Percentiles rank a stretch among this genome's conserved stretches.
phyloP scores from a whole-genome alignment of 257 asterid species.

The Oldenlandia corymbosa region DNA sequence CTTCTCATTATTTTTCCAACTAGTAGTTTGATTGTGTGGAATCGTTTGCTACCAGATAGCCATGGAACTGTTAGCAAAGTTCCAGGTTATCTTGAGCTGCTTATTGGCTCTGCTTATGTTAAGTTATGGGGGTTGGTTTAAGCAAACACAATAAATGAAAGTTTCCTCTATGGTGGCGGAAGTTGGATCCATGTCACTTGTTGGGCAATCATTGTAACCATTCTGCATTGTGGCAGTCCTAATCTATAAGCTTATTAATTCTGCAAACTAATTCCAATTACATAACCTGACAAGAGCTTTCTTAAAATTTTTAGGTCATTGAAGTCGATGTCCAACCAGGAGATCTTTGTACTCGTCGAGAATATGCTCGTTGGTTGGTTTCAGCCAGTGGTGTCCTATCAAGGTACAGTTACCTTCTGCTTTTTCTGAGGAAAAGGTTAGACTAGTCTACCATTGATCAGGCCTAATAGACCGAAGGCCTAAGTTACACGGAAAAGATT shows the following conservation, averaged over 20 bases:
- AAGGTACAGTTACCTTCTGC: slow-evolving; percentile 43
- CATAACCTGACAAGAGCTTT: not conserved
- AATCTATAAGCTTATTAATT: not conserved
- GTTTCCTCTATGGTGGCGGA: not conserved
- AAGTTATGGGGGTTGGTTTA: not conserved
- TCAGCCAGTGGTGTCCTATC: slow-evolving; percentile 83
- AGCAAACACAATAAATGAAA: not conserved
- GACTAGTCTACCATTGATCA: not conserved
- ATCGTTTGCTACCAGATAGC: not conserved
- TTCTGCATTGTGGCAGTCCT: slow-evolving; percentile 8
- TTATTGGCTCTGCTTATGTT: not conserved
- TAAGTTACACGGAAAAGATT: too few species aligned
- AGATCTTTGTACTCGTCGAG: slow-evolving; percentile 94
- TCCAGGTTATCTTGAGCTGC: slow-evolving; percentile 2
- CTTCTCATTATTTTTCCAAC: not conserved
- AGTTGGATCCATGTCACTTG: not conserved
- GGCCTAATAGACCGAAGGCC: too few species aligned
- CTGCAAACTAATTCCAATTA: not conserved
- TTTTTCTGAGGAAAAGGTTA: not conserved
- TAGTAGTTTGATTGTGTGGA: not conserved
- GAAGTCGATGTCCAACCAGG: slow-evolving; percentile 92
- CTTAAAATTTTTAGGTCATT: slow-evolving; percentile 51
- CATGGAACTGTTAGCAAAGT: not conserved
- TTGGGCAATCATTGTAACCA: not conserved
- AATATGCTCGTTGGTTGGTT: slow-evolving; percentile 97